Evolutionary conservation across 306 rosid genomes (phyloP), one percentile per base, ranked within the genome.

Genomic region (Calophaca sinica): DNA sequence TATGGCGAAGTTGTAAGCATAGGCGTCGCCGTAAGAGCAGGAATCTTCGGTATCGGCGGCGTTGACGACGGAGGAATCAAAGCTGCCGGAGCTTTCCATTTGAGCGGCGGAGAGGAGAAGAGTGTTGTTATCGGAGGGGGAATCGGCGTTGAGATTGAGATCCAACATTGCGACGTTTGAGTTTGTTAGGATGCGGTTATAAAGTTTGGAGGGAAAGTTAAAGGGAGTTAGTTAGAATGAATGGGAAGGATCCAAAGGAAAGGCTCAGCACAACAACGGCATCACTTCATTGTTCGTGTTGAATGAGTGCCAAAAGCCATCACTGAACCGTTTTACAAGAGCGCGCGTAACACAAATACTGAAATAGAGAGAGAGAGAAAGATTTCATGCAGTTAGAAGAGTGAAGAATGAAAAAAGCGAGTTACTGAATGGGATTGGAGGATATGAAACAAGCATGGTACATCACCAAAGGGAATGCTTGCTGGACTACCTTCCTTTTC

Each of bases 71-170:
- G 91, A 86, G 70, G 96, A 89, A 80, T 87, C 84, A 66, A 88
- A 80, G 81, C 94, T 90, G 0, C 81, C 88, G 57, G 98, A 87
- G 87, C 86, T 86, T 12, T 90, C 92, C 93, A 88, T 82, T 26
- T 77, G 81, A 26, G 71, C 26, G 42, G 54, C 79, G 33, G 82
- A 73, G 71, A 53, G 63, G 1, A 50, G 88, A 1, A 68, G 70
- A 41, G 79, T 42, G 77, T 83, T 79, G 28, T 84, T 76, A 49
- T 64, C 79, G 50, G 68, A 12, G n/a, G 84, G 32, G 73, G 62
- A 80, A 49, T 57, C 82, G 41, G 82, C 82, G 84, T 62, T 78
- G 81, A 90, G 93, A 77, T 89, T 93, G 76, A 91, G 97, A 91
- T 93, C 96, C 87, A 93, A 77, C 96, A 93, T 93, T 74, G 80